phyloP scores from a whole-genome alignment of 148 eudicot genomes.

The Vaccinium vitisidaea region DNA sequence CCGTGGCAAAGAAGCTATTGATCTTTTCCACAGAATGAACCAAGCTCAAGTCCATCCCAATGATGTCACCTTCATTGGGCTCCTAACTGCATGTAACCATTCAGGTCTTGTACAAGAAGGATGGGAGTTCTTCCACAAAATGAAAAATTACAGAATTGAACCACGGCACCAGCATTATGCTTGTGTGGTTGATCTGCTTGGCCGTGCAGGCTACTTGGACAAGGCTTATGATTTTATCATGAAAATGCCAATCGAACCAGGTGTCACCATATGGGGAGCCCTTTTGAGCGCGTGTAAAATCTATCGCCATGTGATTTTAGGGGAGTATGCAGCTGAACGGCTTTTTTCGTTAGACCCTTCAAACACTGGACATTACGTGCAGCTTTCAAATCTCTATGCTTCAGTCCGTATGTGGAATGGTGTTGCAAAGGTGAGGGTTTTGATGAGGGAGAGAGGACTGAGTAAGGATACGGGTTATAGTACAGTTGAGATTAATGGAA shows the following conservation, averaged over 20 bases:
- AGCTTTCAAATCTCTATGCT: constrained; percentile 77
- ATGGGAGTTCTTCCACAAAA: constrained; percentile 59
- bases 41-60: constrained; percentile 47
- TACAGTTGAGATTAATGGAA: constrained; percentile 54
- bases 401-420: constrained; percentile 56
- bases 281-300: constrained; percentile 66
- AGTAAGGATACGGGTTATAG: constrained; percentile 62
- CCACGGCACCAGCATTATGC: constrained; percentile 77
- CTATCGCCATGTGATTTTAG: constrained; percentile 53
- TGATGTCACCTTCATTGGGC: constrained; percentile 66
- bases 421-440: constrained; percentile 44
- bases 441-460: constrained; percentile 61
- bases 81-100: constrained; percentile 73
- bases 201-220: constrained; percentile 58
- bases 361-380: constrained; percentile 63
- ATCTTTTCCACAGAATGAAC: constrained; percentile 52
- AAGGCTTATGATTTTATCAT: constrained; percentile 55
- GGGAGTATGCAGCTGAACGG: constrained; percentile 61
- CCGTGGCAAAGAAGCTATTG: constrained; percentile 54
- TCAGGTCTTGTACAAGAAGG: constrained; percentile 74
- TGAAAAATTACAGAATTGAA: constrained; percentile 52
- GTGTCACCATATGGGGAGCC: constrained; percentile 67
- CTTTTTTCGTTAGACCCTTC: constrained; percentile 58
- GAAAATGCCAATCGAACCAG: constrained; percentile 61
- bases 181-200: constrained; percentile 70